Evolutionary conservation across 768 basidiomycete species (phyloP).

Genomic region (Kwoniella bestiolae): DNA sequence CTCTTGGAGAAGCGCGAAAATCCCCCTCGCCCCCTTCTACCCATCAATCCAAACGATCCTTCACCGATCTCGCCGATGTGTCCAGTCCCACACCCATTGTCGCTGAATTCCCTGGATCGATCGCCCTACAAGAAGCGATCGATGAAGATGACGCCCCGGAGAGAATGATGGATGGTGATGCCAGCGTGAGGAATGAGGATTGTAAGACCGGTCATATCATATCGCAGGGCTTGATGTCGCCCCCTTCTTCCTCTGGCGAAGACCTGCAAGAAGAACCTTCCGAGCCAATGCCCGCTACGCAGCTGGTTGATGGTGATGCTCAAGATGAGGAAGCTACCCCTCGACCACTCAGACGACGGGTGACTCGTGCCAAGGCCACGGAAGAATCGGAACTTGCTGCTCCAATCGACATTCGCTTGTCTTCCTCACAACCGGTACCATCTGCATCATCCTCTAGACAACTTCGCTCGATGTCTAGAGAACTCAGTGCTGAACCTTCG

Average conservation of each 20-base stretch:
- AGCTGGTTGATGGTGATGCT: conserved; percentile 1
- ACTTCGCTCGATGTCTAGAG: conserved; percentile 27
- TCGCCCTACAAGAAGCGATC: conserved; percentile 29
- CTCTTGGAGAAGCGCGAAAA: neutral
- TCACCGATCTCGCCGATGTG: conserved; percentile 22
- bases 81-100: conserved; percentile 16
- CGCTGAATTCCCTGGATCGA: conserved; percentile 22
- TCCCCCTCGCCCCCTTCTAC: neutral
- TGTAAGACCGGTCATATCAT: conserved; percentile 16
- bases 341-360: conserved; percentile 3
- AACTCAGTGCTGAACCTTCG: neutral
- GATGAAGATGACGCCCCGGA: conserved; percentile 26
- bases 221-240: conserved; percentile 26
- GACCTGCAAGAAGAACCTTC: neutral
- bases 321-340: conserved; percentile 12
- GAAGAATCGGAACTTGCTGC: conserved; percentile 8
- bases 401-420: conserved; percentile 8
- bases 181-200: neutral
- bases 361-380: conserved; percentile 3
- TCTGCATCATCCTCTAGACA: conserved; percentile 5
- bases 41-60: conserved; percentile 18
- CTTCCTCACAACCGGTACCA: conserved; percentile 4
- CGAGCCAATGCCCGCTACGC: conserved; percentile 13
- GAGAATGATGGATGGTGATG: neutral
- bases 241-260: conserved; percentile 16